phyloP scores from a whole-genome alignment of 306 rosid species.

The Adenanthera pavonina region DNA sequence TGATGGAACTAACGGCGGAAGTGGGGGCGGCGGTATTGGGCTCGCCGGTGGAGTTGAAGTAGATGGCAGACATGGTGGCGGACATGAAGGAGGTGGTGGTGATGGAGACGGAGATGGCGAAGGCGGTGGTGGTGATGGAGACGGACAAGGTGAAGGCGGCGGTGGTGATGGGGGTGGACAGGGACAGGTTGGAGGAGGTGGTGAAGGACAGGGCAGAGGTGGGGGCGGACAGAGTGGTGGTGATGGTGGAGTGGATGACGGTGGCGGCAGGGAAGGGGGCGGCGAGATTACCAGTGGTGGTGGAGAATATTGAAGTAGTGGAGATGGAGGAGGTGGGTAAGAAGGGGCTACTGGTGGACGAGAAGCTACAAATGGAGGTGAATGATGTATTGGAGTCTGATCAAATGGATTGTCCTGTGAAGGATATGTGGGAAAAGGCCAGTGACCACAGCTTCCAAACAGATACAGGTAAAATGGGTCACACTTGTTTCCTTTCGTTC shows the following conservation, averaged over 20 bases:
- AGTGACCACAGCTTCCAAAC: slow-evolving; percentile 60
- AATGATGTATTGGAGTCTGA: slow-evolving; percentile 24
- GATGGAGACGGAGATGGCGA: not conserved
- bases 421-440: slow-evolving; percentile 74
- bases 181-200: not conserved
- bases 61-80: not conserved
- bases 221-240: slow-evolving; percentile 27
- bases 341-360: not conserved
- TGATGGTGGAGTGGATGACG: not conserved
- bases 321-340: not conserved
- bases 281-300: not conserved
- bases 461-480: slow-evolving; percentile 68
- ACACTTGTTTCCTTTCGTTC: slow-evolving; percentile 45
- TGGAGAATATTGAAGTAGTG: not conserved
- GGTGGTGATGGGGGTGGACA: not conserved
- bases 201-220: not conserved
- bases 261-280: not conserved
- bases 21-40: slow-evolving; percentile 26
- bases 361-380: not conserved
- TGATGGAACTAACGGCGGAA: slow-evolving; percentile 30
- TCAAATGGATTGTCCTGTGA: slow-evolving; percentile 59
- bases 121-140: slow-evolving; percentile 7
- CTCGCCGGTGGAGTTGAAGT: not conserved
- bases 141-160: not conserved
- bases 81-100: not conserved